These are phyloP conservation scores for Cladosporium sp. DNA, from an alignment of 2,329 filamentous ascomycete species.

Conservation along the genomic window DNA sequence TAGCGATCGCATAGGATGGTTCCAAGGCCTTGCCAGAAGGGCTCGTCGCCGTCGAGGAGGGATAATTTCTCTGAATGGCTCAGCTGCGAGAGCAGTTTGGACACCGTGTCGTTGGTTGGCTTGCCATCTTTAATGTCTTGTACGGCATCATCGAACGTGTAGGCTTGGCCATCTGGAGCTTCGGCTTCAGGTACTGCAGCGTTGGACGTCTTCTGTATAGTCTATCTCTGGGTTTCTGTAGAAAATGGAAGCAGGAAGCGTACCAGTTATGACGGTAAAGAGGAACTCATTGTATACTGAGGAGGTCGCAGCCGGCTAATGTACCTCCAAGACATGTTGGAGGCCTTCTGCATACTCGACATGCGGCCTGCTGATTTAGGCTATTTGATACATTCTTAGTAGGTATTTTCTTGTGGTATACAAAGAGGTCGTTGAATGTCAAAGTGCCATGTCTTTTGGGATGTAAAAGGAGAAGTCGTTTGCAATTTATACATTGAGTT, in stretches of 20 bases:
- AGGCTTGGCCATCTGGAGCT: neutral
- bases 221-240: neutral
- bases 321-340: neutral
- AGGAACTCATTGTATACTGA: neutral
- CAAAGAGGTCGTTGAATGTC: neutral
- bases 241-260: neutral
- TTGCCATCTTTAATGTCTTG: slow-evolving; percentile 5
- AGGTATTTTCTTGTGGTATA: neutral
- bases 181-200: neutral
- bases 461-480: neutral
- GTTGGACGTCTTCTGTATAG: neutral
- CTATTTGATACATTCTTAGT: neutral
- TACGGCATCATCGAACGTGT: slow-evolving; percentile 10
- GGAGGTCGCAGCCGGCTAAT: slow-evolving; percentile 8
- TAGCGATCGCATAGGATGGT: slow-evolving; percentile 20
- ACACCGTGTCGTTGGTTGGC: neutral
- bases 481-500: neutral
- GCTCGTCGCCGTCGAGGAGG: slow-evolving; percentile 20
- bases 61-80: slow-evolving; percentile 9
- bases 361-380: neutral
- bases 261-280: neutral
- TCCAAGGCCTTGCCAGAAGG: slow-evolving; percentile 21
- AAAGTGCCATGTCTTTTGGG: neutral
- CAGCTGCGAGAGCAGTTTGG: neutral
- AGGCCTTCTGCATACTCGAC: neutral